Conservation (phyloP, 352 stramenopile species). For the Phytopythium mirpurense region DNA sequence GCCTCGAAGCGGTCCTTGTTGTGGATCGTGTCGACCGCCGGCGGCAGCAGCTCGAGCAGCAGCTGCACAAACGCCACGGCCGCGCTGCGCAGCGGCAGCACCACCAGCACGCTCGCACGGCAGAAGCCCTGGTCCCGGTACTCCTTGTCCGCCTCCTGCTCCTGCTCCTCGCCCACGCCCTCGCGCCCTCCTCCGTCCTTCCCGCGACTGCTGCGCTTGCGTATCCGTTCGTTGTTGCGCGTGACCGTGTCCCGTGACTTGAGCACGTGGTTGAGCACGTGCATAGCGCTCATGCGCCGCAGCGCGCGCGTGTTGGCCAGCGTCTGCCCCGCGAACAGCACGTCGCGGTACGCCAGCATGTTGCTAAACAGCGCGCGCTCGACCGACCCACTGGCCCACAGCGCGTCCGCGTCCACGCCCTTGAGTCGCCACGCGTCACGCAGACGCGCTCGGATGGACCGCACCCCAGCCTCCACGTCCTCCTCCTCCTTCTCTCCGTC, state of each 20-base stretch:
- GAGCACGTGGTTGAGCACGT: conserved; percentile 75
- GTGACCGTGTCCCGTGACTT: conserved; percentile 65
- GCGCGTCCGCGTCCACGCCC: conserved; percentile 24
- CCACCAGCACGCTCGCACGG: conserved; percentile 58
- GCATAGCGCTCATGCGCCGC: conserved; percentile 62
- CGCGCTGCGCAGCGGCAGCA: conserved; percentile 62
- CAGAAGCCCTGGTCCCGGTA: conserved; percentile 79
- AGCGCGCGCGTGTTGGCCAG: conserved; percentile 44
- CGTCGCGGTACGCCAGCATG: conserved; percentile 50
- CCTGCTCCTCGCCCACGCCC: conserved; percentile 12
- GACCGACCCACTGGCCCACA: conserved; percentile 29
- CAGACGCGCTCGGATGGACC: conserved; percentile 48
- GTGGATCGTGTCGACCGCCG: conserved; percentile 51
- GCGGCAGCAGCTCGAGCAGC: conserved; percentile 54
- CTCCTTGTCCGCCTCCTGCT: conserved; percentile 69
- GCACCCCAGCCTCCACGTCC: conserved; percentile 16
- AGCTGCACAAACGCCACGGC: conserved; percentile 62
- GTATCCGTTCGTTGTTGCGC: conserved; percentile 68
- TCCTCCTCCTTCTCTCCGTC: conserved; percentile 13
- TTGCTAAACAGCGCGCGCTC: conserved; percentile 49
- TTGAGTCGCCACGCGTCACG: conserved; percentile 40
- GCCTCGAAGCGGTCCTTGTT: conserved; percentile 73
- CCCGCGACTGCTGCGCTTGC: conserved; percentile 22
- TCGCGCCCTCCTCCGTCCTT: conserved; percentile 9
- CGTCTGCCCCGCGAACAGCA: conserved; percentile 70